These are phyloP conservation scores for Blastocystis hominis DNA, from an alignment of 352 stramenopile genomes.

Conservation along the genomic window DNA sequence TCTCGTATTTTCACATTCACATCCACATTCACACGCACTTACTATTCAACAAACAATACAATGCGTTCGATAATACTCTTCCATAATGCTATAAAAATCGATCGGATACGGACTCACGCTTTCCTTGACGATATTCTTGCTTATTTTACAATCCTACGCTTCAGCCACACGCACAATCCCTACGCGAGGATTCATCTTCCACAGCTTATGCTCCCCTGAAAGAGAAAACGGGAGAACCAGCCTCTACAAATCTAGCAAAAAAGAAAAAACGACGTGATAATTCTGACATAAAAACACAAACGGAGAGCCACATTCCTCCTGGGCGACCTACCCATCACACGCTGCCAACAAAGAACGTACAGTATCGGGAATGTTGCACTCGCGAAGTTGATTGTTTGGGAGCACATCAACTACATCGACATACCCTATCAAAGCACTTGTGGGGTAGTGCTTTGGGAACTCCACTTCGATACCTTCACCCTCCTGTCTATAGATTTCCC, in stretches of 20 bases:
- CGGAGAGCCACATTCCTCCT: constrained; percentile 29
- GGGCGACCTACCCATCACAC: not conserved
- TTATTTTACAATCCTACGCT: constrained; percentile 15
- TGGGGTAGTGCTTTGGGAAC: constrained; percentile 45
- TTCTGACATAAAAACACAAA: constrained; percentile 44
- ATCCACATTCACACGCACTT: too few species aligned
- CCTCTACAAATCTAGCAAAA: not conserved
- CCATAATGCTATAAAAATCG: constrained; percentile 18
- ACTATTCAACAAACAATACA: not conserved
- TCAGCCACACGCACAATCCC: not conserved
- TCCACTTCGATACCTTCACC: not conserved
- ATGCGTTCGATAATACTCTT: not conserved
- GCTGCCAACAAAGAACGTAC: not conserved
- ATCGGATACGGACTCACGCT: constrained; percentile 14
- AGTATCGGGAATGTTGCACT: not conserved
- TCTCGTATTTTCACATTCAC: too few species aligned
- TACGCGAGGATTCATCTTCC: constrained; percentile 47
- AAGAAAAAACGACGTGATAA: not conserved
- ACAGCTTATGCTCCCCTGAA: constrained; percentile 34
- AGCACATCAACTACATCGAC: constrained; percentile 42
- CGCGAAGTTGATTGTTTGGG: not conserved
- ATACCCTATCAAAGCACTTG: constrained; percentile 6
- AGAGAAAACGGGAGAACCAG: constrained; percentile 12
- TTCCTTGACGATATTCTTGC: constrained; percentile 41
- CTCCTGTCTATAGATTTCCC: constrained; percentile 5